Percentiles rank a stretch among this genome's conserved stretches.
Conservation (phyloP, 345 rosid species). For the Moricandia arvensis region DNA sequence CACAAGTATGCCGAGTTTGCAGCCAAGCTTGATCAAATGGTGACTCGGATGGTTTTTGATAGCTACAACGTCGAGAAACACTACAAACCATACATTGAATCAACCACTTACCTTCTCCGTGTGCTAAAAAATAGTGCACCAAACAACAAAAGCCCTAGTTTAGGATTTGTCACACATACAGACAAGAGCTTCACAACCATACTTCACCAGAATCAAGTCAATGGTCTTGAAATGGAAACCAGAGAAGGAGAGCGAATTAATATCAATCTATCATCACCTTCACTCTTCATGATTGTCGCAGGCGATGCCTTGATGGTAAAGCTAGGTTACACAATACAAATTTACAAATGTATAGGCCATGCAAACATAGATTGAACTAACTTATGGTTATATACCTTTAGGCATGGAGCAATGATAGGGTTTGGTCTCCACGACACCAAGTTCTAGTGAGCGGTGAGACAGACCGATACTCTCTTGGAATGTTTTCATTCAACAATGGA, state of each 20-base stretch:
- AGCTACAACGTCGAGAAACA: conserved; percentile 46
- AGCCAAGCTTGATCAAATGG: conserved; percentile 49
- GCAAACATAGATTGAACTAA: background rate
- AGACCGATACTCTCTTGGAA: conserved; percentile 42
- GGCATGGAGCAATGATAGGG: conserved; percentile 49
- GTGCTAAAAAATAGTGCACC: conserved; percentile 45
- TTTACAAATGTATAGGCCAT: conserved; percentile 3
- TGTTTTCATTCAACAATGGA: conserved; percentile 37
- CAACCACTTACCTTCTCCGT: conserved; percentile 49
- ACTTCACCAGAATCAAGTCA: conserved; percentile 57
- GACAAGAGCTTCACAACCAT: conserved; percentile 65
- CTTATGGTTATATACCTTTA: conserved; percentile 3
- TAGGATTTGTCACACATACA: conserved; percentile 47
- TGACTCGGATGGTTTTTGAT: conserved; percentile 55
- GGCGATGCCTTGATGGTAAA: conserved; percentile 61
- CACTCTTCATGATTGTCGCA: conserved; percentile 49
- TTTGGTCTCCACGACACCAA: conserved; percentile 40
- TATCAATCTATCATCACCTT: conserved; percentile 45
- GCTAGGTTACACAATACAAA: background rate
- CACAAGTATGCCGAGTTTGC: conserved; percentile 34
- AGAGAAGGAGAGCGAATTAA: conserved; percentile 47
- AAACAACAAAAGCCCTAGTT: conserved; percentile 6
- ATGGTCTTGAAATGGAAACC: conserved; percentile 52
- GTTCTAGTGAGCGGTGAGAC: conserved; percentile 39
- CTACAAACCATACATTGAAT: conserved; percentile 35